Base-by-base conservation (phyloP, 2,329 filamentous ascomycete genomes). In the Diatrype stigma region DNA sequence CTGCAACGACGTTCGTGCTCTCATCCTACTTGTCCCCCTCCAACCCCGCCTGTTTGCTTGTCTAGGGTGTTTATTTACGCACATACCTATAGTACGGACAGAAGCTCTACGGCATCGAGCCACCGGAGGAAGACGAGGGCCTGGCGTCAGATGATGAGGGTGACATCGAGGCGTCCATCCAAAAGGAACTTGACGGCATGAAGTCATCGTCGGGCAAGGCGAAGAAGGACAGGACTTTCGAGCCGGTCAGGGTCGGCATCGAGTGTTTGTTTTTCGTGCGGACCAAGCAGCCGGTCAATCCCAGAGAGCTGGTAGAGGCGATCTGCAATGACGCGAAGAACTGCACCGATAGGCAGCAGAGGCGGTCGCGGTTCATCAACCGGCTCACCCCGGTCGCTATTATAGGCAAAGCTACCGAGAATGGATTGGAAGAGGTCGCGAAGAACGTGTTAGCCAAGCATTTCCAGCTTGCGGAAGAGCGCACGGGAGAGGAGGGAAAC, bases 141-240 rank as follows among this genome's bases (percentile, higher is more conserved):
- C 68, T 60, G 11, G 71, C 61, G 2, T 71, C 69, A 3, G 73
- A 73, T 6, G 74, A 74, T 6, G 69, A 67, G 14, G 71, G 71
- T n/a, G 87, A 90, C 59, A 90, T 94, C 59, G 89, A 91, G 63
- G 77, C 81, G 5, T 80, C 84, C 26, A 89, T 94, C 58, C 67
- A 82, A 59, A 84, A 83, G 63, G 90, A 94, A 69, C 68, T 94
- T n/a, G 78, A 77, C 26, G 76, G 73, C 2, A 79, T 91, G 60
- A 82, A 80, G 49, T 17, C 34, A 16, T 62, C 71, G 37, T 60
- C 69, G 28, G 63, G 62, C n/a, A 67, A 67, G 64, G 48, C 68
- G 66, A 30, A 30, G 23, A 71, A 74, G 51, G 73, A 74, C 50
- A 67, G 78, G 16, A 61, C 72, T 16, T 84, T 86, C 58, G 73